These are phyloP conservation scores for Extremus antarcticus DNA, from an alignment of 495 filamentous ascomycete species.

Conservation along the genomic window DNA sequence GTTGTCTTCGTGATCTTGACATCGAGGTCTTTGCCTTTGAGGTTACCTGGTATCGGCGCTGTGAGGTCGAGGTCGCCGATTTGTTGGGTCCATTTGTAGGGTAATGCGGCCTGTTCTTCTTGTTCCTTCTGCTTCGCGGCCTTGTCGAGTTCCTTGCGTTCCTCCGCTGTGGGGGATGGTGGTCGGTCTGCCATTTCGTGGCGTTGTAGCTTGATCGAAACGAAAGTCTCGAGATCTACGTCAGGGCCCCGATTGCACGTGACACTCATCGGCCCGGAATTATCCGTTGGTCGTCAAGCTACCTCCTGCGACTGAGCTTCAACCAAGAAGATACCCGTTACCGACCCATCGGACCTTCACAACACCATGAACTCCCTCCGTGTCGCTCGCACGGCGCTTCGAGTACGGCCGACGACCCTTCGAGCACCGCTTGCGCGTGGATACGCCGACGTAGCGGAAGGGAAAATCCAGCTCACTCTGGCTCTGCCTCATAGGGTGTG, in stretches of 20 bases:
- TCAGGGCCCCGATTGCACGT: not conserved
- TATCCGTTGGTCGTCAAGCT: not conserved
- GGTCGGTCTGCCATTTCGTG: conserved; percentile 14
- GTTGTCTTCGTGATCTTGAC: conserved; percentile 72
- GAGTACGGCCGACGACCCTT: conserved; percentile 60
- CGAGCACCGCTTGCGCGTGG: conserved; percentile 64
- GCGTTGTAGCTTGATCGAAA: conserved; percentile 1
- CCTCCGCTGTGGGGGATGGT: conserved; percentile 32
- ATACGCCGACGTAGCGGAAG: conserved; percentile 87
- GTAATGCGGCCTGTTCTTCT: conserved; percentile 80
- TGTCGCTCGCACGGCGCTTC: conserved; percentile 74
- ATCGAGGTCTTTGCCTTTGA: conserved; percentile 74
- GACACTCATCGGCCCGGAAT: not conserved
- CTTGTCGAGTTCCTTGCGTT: conserved; percentile 51
- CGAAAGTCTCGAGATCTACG: not conserved
- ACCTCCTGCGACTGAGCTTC: too few relatives aligned
- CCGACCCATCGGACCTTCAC: not conserved
- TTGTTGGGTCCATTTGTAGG: conserved; percentile 97
- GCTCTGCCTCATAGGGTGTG: conserved; percentile 93
- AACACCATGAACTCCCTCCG: conserved; percentile 76
- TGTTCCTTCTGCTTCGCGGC: conserved; percentile 57
- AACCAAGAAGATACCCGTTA: too few relatives aligned
- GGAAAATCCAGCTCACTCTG: conserved; percentile 97
- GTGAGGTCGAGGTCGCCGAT: conserved; percentile 82
- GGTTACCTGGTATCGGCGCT: conserved; percentile 60